Evolutionary conservation across 2,329 filamentous ascomycete genomes (phyloP).

Genomic region (Diaporthe vexans): DNA sequence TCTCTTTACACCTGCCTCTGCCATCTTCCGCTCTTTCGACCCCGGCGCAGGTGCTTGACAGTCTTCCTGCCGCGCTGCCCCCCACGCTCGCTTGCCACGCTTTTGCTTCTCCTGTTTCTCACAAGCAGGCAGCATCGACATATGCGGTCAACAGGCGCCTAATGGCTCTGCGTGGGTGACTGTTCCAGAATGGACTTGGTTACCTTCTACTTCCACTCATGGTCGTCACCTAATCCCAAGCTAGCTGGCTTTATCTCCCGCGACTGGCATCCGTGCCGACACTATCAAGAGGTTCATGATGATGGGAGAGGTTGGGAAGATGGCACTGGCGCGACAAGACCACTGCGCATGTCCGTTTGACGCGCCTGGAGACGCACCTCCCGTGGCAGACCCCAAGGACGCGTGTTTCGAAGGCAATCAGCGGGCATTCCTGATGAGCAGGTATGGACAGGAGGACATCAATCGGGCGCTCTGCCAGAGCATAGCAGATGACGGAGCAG

Average conservation of each 20-base stretch:
- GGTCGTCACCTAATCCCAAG: conserved; percentile 26
- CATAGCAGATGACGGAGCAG: conserved; percentile 28
- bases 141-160: conserved; percentile 19
- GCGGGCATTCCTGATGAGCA: conserved; percentile 33
- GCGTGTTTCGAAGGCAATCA: conserved; percentile 30
- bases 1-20: conserved; percentile 23
- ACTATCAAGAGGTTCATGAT: not conserved
- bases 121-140: conserved; percentile 1
- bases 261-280: not conserved
- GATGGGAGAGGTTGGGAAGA: conserved; percentile 1
- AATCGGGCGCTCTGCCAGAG: conserved; percentile 26
- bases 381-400: not conserved
- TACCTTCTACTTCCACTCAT: not conserved
- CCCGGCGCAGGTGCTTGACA: conserved; percentile 23
- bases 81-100: conserved; percentile 30
- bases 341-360: conserved; percentile 40
- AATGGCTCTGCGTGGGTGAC: not conserved
- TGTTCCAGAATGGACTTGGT: conserved; percentile 32
- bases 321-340: conserved; percentile 27
- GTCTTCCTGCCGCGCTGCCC: conserved; percentile 14
- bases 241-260: not conserved
- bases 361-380: conserved; percentile 15
- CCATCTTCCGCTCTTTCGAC: not conserved
- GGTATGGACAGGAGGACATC: conserved; percentile 22
- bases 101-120: conserved; percentile 23